Conservation (phyloP, 306 rosid genomes). For the Malus sylvestris region DNA sequence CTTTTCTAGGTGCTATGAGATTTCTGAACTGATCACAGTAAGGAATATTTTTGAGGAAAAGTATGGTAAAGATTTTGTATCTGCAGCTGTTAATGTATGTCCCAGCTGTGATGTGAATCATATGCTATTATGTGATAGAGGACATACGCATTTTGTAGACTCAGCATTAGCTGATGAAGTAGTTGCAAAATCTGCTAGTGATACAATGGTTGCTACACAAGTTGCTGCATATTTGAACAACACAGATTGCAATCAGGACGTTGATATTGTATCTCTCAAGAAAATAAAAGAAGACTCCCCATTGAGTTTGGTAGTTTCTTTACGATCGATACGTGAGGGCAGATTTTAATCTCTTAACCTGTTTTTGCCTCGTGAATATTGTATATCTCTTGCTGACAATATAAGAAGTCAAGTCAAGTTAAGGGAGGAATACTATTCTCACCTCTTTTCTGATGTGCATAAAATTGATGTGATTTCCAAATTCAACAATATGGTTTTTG, state of each 20-base stretch:
- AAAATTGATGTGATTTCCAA: no score
- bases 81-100: conserved; percentile 76
- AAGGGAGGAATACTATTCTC: no score
- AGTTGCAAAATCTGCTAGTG: conserved; percentile 68
- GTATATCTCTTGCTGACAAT: conserved; percentile 39
- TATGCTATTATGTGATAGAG: conserved; percentile 51
- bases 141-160: conserved; percentile 34
- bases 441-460: no score
- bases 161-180: conserved; percentile 21
- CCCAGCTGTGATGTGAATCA: conserved; percentile 87
- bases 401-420: no score
- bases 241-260: conserved; percentile 31
- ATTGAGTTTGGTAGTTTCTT: conserved; percentile 68
- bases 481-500: no score
- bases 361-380: conserved; percentile 79
- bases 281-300: conserved; percentile 78
- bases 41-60: conserved; percentile 73
- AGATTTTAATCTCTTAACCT: conserved; percentile 80
- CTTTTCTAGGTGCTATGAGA: conserved; percentile 82
- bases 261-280: conserved; percentile 13
- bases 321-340: conserved; percentile 85
- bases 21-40: conserved; percentile 65
- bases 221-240: conserved; percentile 76
- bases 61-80: conserved; percentile 78
- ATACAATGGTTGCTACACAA: conserved; percentile 80